Base-by-base conservation (phyloP, 768 basidiomycete species). In the Tylopilus rubrobrunneus region DNA sequence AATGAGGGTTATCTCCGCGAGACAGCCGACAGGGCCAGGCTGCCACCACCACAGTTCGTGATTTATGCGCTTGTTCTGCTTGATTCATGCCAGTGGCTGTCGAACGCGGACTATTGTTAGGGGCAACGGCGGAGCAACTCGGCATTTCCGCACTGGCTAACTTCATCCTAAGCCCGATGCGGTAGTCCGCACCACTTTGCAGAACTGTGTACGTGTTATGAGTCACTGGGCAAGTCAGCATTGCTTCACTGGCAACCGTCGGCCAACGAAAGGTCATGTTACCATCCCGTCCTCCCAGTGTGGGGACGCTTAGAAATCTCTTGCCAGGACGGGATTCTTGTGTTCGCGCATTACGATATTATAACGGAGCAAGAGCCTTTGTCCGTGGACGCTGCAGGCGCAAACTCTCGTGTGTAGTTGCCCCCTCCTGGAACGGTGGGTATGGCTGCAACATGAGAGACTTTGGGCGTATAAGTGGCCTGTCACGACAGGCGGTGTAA, bases 401-500 rank as follows among this genome's bases (percentile, higher is more conserved):
- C 73, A 63, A 92, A 92, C 17, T 71, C 82, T 2, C 71, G 71
- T 0, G 89, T 90, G 61, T 92, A 89, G 62, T 91, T 91, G 5
- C 87, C 87, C 19, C 88, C 89, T 57, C 83, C 77, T 0, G 72
- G 66, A 28, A 19, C 19, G 19, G 19, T 89, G 2, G 89, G 90
- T 46, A 92, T 89, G 8, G 86, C 88, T 90, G 19, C 15, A 33
- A 19, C 19, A 19, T 19, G 19, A 19, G 19, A 19, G 19, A 19
- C 19, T 19, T 19, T 19, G 19, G 19, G 19, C 19, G 19, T 19
- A 19, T 19, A 19, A 19, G 19, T 19, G 19, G 19, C 19, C 19
- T 19, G 19, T 19, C 19, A 19, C 19, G 19, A 19, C 19, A 19
- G 19, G 19, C 19, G 19, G 19, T 19, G 19, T 19, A 19, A 19